Evolutionary conservation across 495 filamentous ascomycete genomes (phyloP), one percentile per base, ranked within the genome.

Genomic region (Hyaloscypha variabilis): DNA sequence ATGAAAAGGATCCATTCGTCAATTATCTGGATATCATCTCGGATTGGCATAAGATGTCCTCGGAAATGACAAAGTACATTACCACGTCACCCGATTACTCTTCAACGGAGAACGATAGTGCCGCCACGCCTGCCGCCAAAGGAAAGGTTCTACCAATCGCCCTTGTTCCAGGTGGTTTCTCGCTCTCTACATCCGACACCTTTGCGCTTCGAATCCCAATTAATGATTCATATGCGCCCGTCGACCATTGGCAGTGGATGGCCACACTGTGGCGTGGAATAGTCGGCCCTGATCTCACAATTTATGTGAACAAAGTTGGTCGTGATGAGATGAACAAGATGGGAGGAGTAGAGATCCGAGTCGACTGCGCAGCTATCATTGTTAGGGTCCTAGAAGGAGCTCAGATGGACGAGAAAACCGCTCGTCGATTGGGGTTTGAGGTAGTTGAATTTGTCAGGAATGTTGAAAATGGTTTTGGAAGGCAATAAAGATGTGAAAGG

Each of bases 231-330:
- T 97, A 96, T 73, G 84, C 85, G 1, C 88, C 91, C 0, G 79
- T 91, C 30, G 93, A 99, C 71, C 95, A 99, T 74, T 99, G 95
- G 95, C 93, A 97, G 76, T 97, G 95, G 95, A 92, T 94, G 81
- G 95, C 94, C 29, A 95, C 91, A 58, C 83, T 97, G 3, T 99
- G 94, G 94, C 88, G 94, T 1, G 90, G 91, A 1, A 90, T 91
- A 59, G 84, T 94, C 0, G 93, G 92, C 0, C 86, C 94, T 0
- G 95, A 99, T 77, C 81, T 97, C 65, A 96, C 92, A 0, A 84
- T 99, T 24, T 94, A 86, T 67, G 83, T 89, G 39, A 58, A 66
- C n/a, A 21, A 68, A 19, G 67, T 66, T 19, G 65, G 70, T 0
- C 75, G 72, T 49, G 81, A 83, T 53, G 87, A 83, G 65, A 58